phyloP scores from a whole-genome alignment of 2,329 filamentous ascomycete genomes.

The Zopfia rhizophila region DNA sequence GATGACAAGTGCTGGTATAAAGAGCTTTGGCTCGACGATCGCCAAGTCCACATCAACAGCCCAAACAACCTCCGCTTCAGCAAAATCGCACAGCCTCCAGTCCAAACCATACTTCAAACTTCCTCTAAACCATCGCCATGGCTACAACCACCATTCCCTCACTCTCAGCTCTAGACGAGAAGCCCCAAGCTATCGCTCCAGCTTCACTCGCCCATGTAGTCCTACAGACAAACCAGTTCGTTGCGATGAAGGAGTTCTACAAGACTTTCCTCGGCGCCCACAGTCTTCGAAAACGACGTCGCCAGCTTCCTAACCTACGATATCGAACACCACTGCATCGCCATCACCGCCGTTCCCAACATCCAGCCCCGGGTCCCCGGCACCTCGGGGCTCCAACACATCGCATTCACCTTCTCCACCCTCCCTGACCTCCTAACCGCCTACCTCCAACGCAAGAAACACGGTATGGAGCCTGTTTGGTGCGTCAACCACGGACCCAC shows the following conservation, averaged over 20 bases:
- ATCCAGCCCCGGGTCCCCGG: conserved; percentile 28
- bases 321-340: conserved; percentile 61
- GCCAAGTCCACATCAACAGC: too few species aligned
- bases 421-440: conserved; percentile 49
- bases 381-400: conserved; percentile 51
- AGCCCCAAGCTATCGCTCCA: too few species aligned
- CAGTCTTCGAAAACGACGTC: conserved; percentile 30
- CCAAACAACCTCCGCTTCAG: too few species aligned
- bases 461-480: conserved; percentile 55
- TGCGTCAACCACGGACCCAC: conserved; percentile 60
- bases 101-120: too few species aligned
- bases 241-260: conserved; percentile 51
- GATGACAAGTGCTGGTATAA: too few species aligned
- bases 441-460: conserved; percentile 50
- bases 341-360: conserved; percentile 46
- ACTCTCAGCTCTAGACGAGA: neutral
- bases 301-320: conserved; percentile 57
- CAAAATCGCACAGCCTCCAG: too few species aligned
- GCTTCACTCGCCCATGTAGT: conserved; percentile 34
- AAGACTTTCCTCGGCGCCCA: conserved; percentile 48
- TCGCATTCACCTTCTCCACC: conserved; percentile 54
- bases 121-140: too few species aligned
- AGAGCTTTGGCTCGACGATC: too few species aligned
- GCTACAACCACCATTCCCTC: too few species aligned
- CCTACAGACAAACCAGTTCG: conserved; percentile 33